These are phyloP conservation scores for Leavenworthia alabamica DNA, from an alignment of 345 rosid species.

Conservation along the genomic window DNA sequence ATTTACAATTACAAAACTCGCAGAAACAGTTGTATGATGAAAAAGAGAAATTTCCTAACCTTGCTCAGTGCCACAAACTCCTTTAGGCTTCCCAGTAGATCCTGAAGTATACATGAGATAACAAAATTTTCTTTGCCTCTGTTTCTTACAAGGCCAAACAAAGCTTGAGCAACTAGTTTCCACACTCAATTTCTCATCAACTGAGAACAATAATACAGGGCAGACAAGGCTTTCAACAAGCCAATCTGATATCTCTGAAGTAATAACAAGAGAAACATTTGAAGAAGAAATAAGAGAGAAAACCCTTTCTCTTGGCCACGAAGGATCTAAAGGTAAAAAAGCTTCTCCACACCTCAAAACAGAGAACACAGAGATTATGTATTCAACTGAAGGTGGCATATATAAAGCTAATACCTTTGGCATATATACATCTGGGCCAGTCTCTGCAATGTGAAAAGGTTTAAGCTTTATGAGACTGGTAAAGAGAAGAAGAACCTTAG, in stretches of 20 bases:
- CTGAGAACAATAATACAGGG: conserved; percentile 45
- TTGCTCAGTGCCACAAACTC: conserved; percentile 84
- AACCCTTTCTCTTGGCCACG: conserved; percentile 78
- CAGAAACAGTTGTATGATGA: not conserved
- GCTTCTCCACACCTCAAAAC: conserved; percentile 80
- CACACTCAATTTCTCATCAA: conserved; percentile 36
- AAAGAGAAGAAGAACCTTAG: not conserved
- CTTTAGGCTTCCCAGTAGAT: conserved; percentile 88
- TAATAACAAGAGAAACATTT: conserved; percentile 44
- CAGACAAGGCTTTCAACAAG: conserved; percentile 34
- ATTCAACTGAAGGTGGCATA: conserved; percentile 78
- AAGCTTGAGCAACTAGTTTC: conserved; percentile 8
- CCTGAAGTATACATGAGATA: conserved; percentile 93
- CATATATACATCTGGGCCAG: conserved; percentile 16
- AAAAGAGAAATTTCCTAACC: conserved; percentile 38
- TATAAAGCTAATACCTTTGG: conserved; percentile 65
- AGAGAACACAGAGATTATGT: conserved; percentile 67
- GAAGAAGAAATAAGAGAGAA: conserved; percentile 49
- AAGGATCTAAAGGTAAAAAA: conserved; percentile 78
- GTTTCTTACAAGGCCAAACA: conserved; percentile 53
- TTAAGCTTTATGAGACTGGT: not conserved
- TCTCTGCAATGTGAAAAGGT: conserved; percentile 2
- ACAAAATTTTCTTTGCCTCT: conserved; percentile 49
- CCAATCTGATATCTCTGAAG: conserved; percentile 44
- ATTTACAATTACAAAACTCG: not conserved